Evolutionary conservation across 2,329 filamentous ascomycete species (phyloP).

Genomic region (Hypomyces perniciosus): DNA sequence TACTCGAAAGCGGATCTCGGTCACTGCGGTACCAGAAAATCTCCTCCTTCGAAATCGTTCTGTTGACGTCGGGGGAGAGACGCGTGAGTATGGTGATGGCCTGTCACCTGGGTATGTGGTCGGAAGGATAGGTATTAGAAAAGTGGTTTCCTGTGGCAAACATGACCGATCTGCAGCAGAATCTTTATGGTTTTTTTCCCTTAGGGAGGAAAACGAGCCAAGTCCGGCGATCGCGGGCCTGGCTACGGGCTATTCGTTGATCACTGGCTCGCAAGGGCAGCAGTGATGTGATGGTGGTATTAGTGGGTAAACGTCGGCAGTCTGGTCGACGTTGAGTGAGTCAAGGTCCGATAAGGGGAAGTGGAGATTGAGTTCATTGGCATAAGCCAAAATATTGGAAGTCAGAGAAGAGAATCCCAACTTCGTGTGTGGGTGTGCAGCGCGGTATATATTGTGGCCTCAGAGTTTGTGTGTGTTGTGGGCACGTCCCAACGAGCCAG

Average conservation of each 20-base stretch:
- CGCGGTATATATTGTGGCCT: constrained; percentile 28
- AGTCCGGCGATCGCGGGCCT: constrained; percentile 23
- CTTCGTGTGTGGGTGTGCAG: constrained; percentile 22
- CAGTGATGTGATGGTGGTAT: constrained; percentile 4
- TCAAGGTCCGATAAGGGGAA: background rate
- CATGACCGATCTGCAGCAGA: constrained; percentile 36
- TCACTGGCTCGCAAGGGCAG: constrained; percentile 24
- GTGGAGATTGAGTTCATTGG: constrained; percentile 27
- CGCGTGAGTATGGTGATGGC: constrained; percentile 42
- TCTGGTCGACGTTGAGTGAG: constrained; percentile 20
- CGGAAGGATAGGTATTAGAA: constrained; percentile 51
- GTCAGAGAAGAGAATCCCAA: constrained; percentile 11
- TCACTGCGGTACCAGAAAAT: too few relatives aligned
- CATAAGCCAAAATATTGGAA: constrained; percentile 32
- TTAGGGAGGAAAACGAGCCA: constrained; percentile 23
- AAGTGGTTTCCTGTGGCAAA: constrained; percentile 49
- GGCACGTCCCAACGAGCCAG: constrained; percentile 18
- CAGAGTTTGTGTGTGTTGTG: constrained; percentile 22
- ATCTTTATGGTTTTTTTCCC: constrained; percentile 11
- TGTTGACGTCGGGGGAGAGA: constrained; percentile 13
- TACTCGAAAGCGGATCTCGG: too few relatives aligned
- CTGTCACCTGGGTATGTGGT: constrained; percentile 58
- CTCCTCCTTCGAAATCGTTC: too few relatives aligned
- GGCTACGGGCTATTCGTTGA: constrained; percentile 20
- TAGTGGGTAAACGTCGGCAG: constrained; percentile 30